Base-by-base conservation (phyloP, 1,284 basidiomycete species). In the Ganoderma sinense region DNA sequence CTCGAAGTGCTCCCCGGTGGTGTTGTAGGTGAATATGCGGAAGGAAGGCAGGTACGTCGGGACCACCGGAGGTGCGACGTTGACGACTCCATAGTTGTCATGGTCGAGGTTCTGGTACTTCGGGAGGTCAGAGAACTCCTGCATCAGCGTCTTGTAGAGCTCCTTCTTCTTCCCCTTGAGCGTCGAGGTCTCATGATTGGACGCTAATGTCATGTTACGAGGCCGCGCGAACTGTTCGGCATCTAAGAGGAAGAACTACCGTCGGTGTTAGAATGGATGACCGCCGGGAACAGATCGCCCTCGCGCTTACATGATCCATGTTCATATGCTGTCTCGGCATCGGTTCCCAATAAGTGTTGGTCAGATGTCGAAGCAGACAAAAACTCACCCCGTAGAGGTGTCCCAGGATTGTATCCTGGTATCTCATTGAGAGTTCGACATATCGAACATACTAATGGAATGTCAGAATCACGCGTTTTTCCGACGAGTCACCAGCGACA, bases 31-130 rank as follows among this genome's bases (percentile, higher is more conserved):
- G 84, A 91, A 97, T 3, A 97, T 86, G 71, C 96, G 85, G 74
- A 97, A 90, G 13, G 91, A 88, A 1, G 97, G 95, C 59, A 94
- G 82, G 80, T 94, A 97, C 63, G 96, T 96, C n/a, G 96, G 96
- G 66, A 97, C 92, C 39, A 97, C 89, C 55, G 92, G 89, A 10
- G 95, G 93, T 45, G 88, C 87, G 40, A 95, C 91, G 77, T 94
- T 95, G 72, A 96, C 87, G 29, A 94, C 89, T 4, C 87, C 88
- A 76, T 91, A 94, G 74, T 92, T 86, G 76, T 89, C 91, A 77
- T 90, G 76, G 78, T 91, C 87, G 59, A 88, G 72, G 67, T 88
- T 82, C 71, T 83, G 78, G 26, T 82, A 80, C 74, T 87, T 87
- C 40, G 88, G 88, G 41, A 94, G 81, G 56, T 84, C 83, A 29